Percentiles rank a stretch among this genome's conserved stretches.
phyloP scores from a whole-genome alignment of 208 protist genomes.

The Crithidia mellificae region DNA sequence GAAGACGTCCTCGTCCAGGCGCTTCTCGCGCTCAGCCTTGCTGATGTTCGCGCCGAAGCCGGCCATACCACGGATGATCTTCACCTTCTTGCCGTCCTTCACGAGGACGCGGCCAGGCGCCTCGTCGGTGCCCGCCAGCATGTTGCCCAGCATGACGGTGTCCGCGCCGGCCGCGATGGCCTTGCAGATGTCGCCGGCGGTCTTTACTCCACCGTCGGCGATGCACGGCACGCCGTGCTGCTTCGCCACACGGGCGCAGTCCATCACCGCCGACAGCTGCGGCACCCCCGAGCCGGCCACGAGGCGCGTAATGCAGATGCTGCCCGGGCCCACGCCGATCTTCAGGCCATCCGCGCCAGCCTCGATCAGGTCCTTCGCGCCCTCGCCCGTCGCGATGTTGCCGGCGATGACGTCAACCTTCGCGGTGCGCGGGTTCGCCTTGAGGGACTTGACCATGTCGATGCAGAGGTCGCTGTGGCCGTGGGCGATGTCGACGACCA shows the following conservation, averaged over 20 bases:
- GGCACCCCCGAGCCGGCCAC: constrained; percentile 86
- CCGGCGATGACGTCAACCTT: constrained; percentile 87
- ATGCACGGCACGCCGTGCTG: constrained; percentile 83
- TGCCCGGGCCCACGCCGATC: constrained; percentile 86
- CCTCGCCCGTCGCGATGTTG: constrained; percentile 86
- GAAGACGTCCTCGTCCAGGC: constrained; percentile 84
- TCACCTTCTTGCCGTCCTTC: constrained; percentile 92
- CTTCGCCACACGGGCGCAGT: constrained; percentile 65
- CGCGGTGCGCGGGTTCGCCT: constrained; percentile 59
- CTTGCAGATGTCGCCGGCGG: constrained; percentile 84
- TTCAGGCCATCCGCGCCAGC: constrained; percentile 92
- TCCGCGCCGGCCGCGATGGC: constrained; percentile 88
- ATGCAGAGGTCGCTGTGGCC: constrained; percentile 88
- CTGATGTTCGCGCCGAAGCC: constrained; percentile 90
- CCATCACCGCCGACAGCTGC: constrained; percentile 86
- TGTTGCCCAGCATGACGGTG: constrained; percentile 90
- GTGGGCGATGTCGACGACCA: constrained; percentile 92
- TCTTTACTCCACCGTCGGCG: constrained; percentile 88
- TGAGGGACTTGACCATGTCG: constrained; percentile 81
- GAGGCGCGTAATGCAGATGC: constrained; percentile 90
- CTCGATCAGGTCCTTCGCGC: constrained; percentile 79
- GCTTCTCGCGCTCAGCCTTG: constrained; percentile 87
- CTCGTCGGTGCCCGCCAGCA: constrained; percentile 91
- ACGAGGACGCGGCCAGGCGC: constrained; percentile 83
- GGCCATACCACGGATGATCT: constrained; percentile 92